Base-by-base conservation (phyloP, 2,329 filamentous ascomycete species). In the Exophiala bonariae region DNA sequence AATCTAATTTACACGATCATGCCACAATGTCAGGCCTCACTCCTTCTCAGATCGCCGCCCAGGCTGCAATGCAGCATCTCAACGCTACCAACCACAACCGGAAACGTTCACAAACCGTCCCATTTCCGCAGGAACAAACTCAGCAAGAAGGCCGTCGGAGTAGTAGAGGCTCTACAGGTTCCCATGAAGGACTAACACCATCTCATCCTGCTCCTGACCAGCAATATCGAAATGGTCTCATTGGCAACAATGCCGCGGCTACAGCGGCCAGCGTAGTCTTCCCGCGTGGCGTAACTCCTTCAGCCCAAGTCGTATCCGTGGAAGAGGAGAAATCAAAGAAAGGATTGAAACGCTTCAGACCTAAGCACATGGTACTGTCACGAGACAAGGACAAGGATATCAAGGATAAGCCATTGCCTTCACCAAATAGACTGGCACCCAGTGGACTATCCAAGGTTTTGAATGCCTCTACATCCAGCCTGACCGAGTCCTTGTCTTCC, bases 321-420 rank as follows among this genome's bases (percentile, higher is more conserved):
- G 53, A 60, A 20, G 66, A 70, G 45, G 65, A 63, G 33, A 69
- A 72, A 47, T 64, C 70, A 41, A 83, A 82, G 59, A 73, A 77
- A 49, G 78, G 77, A 60, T 80, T 79, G 30, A 85, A 83, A 77
- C 85, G 85, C 64, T 86, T 86, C 61, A 85, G 85, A 59, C 81
- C 82, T 2, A 85, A 85, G 66, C 79, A 78, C 53, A 82, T 85
- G 54, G 78, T 75, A 3, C 76, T 82, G 13, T 78, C 77, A n/a
- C 77, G 79, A 51, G 78, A 82, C 35, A 82, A 78, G 57, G 77
- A 82, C 48, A 56, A 65, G 44, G 62, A 47, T 50, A 50, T 34
- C 42, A 77, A 75, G 53, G 69, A 76, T 17, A 75, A 75, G 41
- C 71, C 76, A 1, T 61, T 81, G 23, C 80, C 81, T 0, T 84